Percentiles rank a stretch among this genome's conserved stretches.
Evolutionary conservation across 441 rosid genomes (phyloP).

Genomic region (Erodium trifolium): DNA sequence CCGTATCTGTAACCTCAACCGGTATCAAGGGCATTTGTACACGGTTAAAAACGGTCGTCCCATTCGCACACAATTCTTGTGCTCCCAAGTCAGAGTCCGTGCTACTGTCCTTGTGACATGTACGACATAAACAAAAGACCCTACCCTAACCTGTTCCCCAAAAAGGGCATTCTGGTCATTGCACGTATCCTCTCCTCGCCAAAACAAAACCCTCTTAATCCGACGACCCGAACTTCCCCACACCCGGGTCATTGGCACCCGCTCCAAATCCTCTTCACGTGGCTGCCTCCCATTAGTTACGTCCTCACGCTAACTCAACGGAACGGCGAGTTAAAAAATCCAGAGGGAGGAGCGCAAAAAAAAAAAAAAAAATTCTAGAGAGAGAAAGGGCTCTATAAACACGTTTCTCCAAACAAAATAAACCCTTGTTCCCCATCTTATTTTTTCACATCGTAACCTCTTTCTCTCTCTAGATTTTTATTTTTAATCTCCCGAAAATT

Average conservation of each 20-base stretch:
- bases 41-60: no score
- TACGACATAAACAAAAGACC: no score
- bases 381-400: slow-evolving; percentile 15
- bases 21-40: no score
- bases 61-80: no score
- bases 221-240: neutral
- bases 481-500: slow-evolving; percentile 12
- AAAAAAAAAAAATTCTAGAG: neutral
- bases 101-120: no score
- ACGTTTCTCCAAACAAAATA: slow-evolving; percentile 19
- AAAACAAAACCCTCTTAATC: neutral
- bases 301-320: neutral
- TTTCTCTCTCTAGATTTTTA: slow-evolving; percentile 17
- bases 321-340: neutral
- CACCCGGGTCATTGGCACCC: slow-evolving; percentile 7
- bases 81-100: no score
- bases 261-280: slow-evolving; percentile 15
- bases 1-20: no score
- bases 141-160: no score
- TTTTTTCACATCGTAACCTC: slow-evolving; percentile 11
- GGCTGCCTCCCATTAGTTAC: slow-evolving; percentile 13
- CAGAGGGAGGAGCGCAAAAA: neutral
- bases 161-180: no score
- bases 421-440: slow-evolving; percentile 6
- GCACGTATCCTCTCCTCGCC: no score